Evolutionary conservation across 306 rosid genomes (phyloP).

Genomic region (Cicer cuneatum): DNA sequence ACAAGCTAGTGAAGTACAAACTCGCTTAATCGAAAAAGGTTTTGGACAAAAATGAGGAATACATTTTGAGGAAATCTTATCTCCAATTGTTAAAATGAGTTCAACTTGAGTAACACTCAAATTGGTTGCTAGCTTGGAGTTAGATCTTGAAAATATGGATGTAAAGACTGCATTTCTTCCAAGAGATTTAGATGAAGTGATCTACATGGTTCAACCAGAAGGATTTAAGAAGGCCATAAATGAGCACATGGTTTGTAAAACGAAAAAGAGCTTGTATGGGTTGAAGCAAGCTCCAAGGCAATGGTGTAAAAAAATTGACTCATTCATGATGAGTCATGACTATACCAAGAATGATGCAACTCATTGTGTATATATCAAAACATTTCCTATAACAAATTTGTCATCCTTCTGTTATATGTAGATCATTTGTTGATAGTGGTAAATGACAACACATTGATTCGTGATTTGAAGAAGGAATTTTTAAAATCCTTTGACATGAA

Average conservation of each 20-base stretch:
- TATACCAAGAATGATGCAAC: neutral
- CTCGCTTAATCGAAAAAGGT: neutral
- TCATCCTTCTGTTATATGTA: constrained; percentile 4
- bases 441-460: neutral
- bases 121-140: neutral
- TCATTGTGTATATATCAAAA: neutral
- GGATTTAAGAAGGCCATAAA: neutral
- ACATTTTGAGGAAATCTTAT: constrained; percentile 20
- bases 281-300: neutral
- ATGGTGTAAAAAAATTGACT: neutral
- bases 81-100: neutral
- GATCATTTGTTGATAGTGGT: neutral
- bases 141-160: neutral
- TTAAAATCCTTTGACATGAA: neutral
- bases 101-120: neutral
- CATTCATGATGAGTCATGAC: neutral
- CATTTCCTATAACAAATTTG: neutral
- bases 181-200: too few species aligned
- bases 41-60: neutral
- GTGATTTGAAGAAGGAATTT: neutral
- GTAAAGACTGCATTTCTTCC: neutral
- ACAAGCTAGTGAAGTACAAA: neutral
- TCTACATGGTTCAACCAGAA: neutral
- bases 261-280: neutral
- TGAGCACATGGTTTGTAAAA: neutral